Base-by-base conservation (phyloP, 768 basidiomycete species). In the Tulasnella sp. region DNA sequence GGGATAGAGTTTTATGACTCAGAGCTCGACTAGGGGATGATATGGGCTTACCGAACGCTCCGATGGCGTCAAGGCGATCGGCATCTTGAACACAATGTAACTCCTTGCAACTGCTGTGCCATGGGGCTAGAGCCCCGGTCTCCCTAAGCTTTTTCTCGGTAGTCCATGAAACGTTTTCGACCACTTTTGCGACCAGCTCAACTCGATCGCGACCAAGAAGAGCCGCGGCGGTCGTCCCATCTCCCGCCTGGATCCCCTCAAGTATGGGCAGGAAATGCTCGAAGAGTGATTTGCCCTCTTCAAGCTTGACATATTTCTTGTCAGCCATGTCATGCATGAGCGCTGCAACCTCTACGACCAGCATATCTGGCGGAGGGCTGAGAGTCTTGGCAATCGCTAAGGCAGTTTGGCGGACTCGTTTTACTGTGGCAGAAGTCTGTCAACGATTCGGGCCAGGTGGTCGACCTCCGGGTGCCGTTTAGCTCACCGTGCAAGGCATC, bases 291-390 rank as follows among this genome's bases (percentile, higher is more conserved):
- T 87, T 84, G 15, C 88, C 87, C 79, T 88, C 82, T 74, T 85
- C 85, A 15, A 85, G 82, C 1, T 89, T 84, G 22, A 90, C 89
- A 80, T 94, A 93, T 85, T 94, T 94, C 84, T 91, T 93, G 86
- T 94, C 93, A 40, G 93, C 84, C 54, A 95, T 86, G 82, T 97
- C 94, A 80, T 96, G 95, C 67, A 96, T 87, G 49, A 97, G 87
- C n/a, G 95, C 91, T 38, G 92, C 91, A 68, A 96, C 84, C 82
- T 96, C 94, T 31, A 96, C 87, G 6, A 89, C 87, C 29, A 96
- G 83, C 1, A 95, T 82, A 84, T 96, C 93, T 2, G 90, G 89
- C 54, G 83, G 83, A 15, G 83, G 81, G 1, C 70, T 25, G 19
- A 84, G 38, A 1, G 85, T 83, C 19, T 83, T 83, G 14, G 93